A percentile compares a stretch with the other conserved stretches of the same genome.
phyloP scores from a whole-genome alignment of 2,329 filamentous ascomycete species.

The Colletotrichum sp. region DNA sequence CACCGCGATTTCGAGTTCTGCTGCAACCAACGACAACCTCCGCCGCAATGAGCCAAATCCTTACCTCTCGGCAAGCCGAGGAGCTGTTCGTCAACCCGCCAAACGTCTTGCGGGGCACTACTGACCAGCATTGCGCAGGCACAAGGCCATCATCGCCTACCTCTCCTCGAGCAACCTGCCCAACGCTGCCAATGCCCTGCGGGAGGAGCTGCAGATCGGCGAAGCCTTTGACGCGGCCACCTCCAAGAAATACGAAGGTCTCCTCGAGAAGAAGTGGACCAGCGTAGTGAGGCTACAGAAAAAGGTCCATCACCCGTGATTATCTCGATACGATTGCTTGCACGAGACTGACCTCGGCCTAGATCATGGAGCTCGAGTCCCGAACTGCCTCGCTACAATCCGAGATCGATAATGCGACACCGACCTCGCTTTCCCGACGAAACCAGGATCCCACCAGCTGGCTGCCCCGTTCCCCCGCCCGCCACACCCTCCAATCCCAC shows the following conservation, averaged over 20 bases:
- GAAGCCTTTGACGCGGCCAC: conserved; percentile 78
- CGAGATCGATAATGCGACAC: conserved; percentile 85
- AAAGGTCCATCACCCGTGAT: conserved; percentile 65
- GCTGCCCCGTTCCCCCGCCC: conserved; percentile 83
- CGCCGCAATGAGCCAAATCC: conserved; percentile 70
- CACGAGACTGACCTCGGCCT: conserved; percentile 1
- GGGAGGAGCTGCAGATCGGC: conserved; percentile 77
- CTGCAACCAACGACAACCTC: neutral
- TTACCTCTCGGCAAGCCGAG: conserved; percentile 83
- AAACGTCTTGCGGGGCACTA: neutral
- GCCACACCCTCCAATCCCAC: conserved; percentile 85
- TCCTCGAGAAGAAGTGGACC: conserved; percentile 99
- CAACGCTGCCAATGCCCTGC: conserved; percentile 72
- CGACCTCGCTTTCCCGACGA: conserved; percentile 73
- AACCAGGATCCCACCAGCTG: conserved; percentile 86
- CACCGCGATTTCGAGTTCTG: neutral
- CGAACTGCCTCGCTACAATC: conserved; percentile 75
- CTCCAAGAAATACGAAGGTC: conserved; percentile 90
- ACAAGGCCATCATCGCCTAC: conserved; percentile 94
- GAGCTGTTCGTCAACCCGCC: conserved; percentile 69
- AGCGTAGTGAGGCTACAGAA: conserved; percentile 94
- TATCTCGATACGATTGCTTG: neutral
- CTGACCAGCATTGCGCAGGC: conserved; percentile 54
- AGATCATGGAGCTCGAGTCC: conserved; percentile 95
- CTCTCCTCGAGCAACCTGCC: conserved; percentile 75